These are phyloP conservation scores for Arachis stenosperma DNA, from an alignment of 306 rosid species.

Conservation along the genomic window DNA sequence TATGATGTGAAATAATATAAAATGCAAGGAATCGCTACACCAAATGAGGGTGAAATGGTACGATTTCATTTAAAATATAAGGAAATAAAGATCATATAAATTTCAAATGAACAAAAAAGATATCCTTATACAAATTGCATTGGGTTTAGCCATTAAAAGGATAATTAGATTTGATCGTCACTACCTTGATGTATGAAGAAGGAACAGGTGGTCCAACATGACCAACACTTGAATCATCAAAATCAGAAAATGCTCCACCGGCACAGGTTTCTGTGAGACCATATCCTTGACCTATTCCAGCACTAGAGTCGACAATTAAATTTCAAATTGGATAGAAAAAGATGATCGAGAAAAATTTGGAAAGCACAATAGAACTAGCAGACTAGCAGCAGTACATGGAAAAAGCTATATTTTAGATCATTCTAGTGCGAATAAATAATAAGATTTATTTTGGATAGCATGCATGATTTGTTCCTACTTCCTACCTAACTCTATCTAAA, in stretches of 20 bases:
- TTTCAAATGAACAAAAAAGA: slow-evolving; percentile 4
- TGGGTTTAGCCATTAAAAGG: slow-evolving; percentile 6
- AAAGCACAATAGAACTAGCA: background rate
- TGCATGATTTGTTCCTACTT: too few species aligned
- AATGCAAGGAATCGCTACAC: background rate
- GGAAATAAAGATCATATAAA: background rate
- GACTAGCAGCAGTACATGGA: background rate
- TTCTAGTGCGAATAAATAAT: slow-evolving; percentile 11
- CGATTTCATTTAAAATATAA: slow-evolving; percentile 16
- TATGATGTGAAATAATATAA: slow-evolving; percentile 19
- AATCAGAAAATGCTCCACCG: slow-evolving; percentile 91
- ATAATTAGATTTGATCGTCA: slow-evolving; percentile 18
- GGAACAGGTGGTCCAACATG: slow-evolving; percentile 99
- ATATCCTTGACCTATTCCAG: slow-evolving; percentile 95
- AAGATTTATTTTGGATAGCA: slow-evolving; percentile 15
- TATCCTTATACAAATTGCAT: slow-evolving; percentile 5
- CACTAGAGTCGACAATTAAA: slow-evolving; percentile 57
- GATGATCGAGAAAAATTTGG: background rate
- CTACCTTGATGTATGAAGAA: slow-evolving; percentile 86
- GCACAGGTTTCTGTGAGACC: slow-evolving; percentile 99
- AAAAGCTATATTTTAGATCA: slow-evolving; percentile 23
- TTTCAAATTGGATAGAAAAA: slow-evolving; percentile 29
- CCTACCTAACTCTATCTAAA: too few species aligned
- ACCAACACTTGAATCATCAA: slow-evolving; percentile 85
- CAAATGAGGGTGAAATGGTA: background rate